Evolutionary conservation across 352 stramenopile genomes (phyloP), one percentile per base, ranked within the genome.

Genomic region (Phytophthora ohioensis): DNA sequence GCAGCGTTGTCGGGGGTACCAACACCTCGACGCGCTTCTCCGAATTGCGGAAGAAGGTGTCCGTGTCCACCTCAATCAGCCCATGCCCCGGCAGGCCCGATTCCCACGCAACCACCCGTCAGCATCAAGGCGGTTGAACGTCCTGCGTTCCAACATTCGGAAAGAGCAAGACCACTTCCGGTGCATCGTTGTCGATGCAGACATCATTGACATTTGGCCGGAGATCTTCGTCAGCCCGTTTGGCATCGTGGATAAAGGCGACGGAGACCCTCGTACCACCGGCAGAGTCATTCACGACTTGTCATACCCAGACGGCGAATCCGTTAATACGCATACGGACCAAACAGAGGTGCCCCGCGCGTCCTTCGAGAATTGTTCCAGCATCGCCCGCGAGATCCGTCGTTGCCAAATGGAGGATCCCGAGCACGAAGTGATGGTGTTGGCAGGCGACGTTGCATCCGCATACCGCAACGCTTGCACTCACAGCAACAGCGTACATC

Each of bases 391-490:
- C 5, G 63, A 68, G 47, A 64, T 76, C 17, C 0, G 45, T 3
- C 38, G 4, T 9, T 30, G 17, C n/a, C 10, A 15, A 4, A 8
- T 17, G 10, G 42, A 11, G 2, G 3, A 56, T 9, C 4, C 63
- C 15, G 15, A 32, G 2, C 3, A 27, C 5, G 21, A 64, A 6
- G 36, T 61, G 3, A 46, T 64, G 4, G 13, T 78, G 21, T 12
- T 45, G 5, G 30, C 41, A 9, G 64, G 71, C 11, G 57, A 75
- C 17, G 62, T 76, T 0, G 34, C 47, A 0, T 17, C 55, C 1
- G 71, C 63, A 10, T 75, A 70, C 21, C 47, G 53, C 0, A 64
- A 75, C 5, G 0, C 36, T 9, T 35, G 45, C 6, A 49, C 48
- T 2, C 60, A 74, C 57, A 69, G 52, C 27, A 1, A 60, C 0